Conservation (phyloP, 1,284 basidiomycete genomes). For the Pisolithus thermaeus region DNA sequence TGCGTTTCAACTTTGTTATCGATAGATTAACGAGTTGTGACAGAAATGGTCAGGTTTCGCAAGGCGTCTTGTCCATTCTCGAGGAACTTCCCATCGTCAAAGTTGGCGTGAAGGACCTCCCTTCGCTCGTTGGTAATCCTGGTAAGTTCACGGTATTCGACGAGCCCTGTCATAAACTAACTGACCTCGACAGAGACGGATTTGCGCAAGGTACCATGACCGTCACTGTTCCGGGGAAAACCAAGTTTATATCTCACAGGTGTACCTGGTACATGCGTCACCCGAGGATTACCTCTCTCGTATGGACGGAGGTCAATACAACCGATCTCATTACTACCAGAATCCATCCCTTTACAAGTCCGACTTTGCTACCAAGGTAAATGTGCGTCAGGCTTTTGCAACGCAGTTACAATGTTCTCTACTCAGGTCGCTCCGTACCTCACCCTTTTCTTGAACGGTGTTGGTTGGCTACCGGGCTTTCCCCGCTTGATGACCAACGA, state of each 20-base stretch:
- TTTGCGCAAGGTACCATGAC: conserved; percentile 39
- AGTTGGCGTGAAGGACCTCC: conserved; percentile 54
- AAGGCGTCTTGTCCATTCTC: conserved; percentile 70
- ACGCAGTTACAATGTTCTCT: background rate
- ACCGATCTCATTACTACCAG: conserved; percentile 67
- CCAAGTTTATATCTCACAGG: conserved; percentile 31
- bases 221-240: background rate
- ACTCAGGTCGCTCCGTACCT: conserved; percentile 75
- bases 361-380: conserved; percentile 63
- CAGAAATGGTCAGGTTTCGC: conserved; percentile 75
- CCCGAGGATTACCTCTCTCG: conserved; percentile 66
- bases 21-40: background rate
- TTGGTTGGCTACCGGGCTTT: conserved; percentile 74
- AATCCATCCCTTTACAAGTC: conserved; percentile 63
- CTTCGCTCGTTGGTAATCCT: conserved; percentile 43
- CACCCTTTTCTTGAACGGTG: conserved; percentile 79
- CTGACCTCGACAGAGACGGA: conserved; percentile 40
- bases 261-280: conserved; percentile 74
- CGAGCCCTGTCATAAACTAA: background rate
- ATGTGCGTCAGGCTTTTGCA: conserved; percentile 7
- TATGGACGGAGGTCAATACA: conserved; percentile 50
- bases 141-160: conserved; percentile 33
- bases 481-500: conserved; percentile 74
- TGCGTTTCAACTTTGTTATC: background rate
- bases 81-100: conserved; percentile 62